Evolutionary conservation across 2,329 filamentous ascomycete genomes (phyloP).

Genomic region (Calonectria naviculata): DNA sequence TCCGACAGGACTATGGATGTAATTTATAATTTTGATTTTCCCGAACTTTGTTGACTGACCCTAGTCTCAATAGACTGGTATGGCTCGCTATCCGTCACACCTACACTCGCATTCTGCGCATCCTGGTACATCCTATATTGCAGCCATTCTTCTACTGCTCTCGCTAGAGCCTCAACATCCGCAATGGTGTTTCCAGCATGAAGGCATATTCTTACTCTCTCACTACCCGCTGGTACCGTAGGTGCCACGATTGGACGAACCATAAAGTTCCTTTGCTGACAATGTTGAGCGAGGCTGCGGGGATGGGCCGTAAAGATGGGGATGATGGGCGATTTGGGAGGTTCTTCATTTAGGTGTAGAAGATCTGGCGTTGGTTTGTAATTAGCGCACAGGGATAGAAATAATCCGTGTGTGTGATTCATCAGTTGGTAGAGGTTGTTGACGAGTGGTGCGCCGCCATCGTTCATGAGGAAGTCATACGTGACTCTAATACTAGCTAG

Average conservation of each 20-base stretch:
- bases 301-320: conserved; percentile 69
- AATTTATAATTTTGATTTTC: background rate
- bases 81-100: background rate
- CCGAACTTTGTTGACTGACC: background rate
- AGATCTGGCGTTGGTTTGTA: conserved; percentile 35
- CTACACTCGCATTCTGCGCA: too few species aligned
- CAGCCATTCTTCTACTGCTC: conserved; percentile 60
- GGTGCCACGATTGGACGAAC: conserved; percentile 76
- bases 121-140: background rate
- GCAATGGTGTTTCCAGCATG: conserved; percentile 72
- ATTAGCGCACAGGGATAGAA: conserved; percentile 50
- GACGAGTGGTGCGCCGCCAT: conserved; percentile 54
- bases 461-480: conserved; percentile 66
- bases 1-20: background rate
- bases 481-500: conserved; percentile 68
- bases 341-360: conserved; percentile 46
- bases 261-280: conserved; percentile 68
- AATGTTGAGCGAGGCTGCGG: conserved; percentile 67
- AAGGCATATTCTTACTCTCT: conserved; percentile 74
- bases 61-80: background rate
- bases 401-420: conserved; percentile 56
- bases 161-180: conserved; percentile 66
- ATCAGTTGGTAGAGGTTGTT: conserved; percentile 47
- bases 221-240: conserved; percentile 71
- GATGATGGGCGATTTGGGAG: conserved; percentile 71